Evolutionary conservation across 2,329 filamentous ascomycete species (phyloP), one percentile per base, ranked within the genome.

Genomic region (Ophiostoma piceae): DNA sequence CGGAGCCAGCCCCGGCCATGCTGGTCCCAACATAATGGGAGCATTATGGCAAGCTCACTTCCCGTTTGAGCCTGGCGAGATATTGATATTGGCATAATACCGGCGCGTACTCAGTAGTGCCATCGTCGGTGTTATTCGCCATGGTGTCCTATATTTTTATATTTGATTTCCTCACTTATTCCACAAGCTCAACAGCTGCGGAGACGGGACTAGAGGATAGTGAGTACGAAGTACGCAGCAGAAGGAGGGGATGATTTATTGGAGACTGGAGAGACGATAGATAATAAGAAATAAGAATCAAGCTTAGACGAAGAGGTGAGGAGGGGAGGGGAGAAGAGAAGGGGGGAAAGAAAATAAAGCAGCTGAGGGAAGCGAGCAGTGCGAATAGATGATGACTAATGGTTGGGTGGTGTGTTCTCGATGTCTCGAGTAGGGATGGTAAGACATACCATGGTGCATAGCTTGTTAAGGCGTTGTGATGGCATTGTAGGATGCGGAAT

Each of bases 81-180:
- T 29, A 57, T 57, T 57, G 51, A 57, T 57, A 57, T 57, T 57
- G 51, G 51, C 16, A 57, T 57, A 29, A n/a, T 57, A 57, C 51
- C 51, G 51, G 51, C 51, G 22, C 51, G 51, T 54, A 39, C 37
- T 39, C 37, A 39, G 37, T 41, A 57, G 51, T 57, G 43, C 43
- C 16, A 16, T 47, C 6, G 43, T 47, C 19, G 43, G 43, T n/a
- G 43, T 47, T 47, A 47, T 47, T 47, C 43, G 43, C 43, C 19
- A 16, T 47, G 19, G 16, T 47, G 7, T 47, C 7, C 43, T 47
- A 47, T 47, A 47, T 47, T 47, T 47, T n/a, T 47, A 47, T 47
- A 47, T 47, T n/a, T 47, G 16, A 47, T 47, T n/a, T 47, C 14
- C 51, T 26, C 22, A 57, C n/a, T 57, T 26, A 26, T 57, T 57